A percentile compares a stretch with the other conserved stretches of the same genome.
phyloP scores from a whole-genome alignment of 2,329 filamentous ascomycete genomes.

The Thelonectria olida region DNA sequence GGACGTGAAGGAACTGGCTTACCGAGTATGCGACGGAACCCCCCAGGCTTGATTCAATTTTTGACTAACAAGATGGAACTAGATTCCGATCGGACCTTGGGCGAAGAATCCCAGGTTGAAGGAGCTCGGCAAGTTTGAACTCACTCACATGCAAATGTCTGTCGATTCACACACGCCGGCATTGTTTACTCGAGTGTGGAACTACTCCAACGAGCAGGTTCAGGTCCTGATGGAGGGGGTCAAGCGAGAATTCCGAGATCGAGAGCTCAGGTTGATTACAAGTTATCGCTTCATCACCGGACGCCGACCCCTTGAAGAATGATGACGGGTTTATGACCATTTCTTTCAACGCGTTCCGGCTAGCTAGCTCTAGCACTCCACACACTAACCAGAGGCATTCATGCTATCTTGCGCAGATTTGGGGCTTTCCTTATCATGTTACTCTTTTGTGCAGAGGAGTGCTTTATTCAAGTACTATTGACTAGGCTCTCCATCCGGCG shows the following conservation, averaged over 20 bases:
- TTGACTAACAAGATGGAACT: background rate
- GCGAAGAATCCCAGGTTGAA: constrained; percentile 48
- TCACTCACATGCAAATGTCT: constrained; percentile 54
- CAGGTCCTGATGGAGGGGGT: constrained; percentile 56
- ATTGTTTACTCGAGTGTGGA: constrained; percentile 49
- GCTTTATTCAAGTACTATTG: constrained; percentile 30
- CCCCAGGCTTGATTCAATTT: too few species aligned
- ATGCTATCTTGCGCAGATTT: too few species aligned
- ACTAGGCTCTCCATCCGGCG: constrained; percentile 53
- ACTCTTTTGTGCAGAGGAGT: too few species aligned
- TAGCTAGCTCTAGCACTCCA: background rate
- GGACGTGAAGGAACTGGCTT: constrained; percentile 40
- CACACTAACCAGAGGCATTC: too few species aligned
- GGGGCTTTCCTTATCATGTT: too few species aligned
- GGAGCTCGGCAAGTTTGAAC: constrained; percentile 47
- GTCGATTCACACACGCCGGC: constrained; percentile 53
- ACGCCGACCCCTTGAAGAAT: constrained; percentile 10
- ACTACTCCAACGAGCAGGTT: constrained; percentile 52
- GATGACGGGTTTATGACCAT: background rate
- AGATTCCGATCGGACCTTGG: constrained; percentile 52
- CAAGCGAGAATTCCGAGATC: constrained; percentile 54
- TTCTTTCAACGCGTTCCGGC: too few species aligned
- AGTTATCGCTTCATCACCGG: constrained; percentile 35
- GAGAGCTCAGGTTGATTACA: constrained; percentile 31
- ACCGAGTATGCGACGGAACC: constrained; percentile 15